Evolutionary conservation across 140 eudicot species (phyloP), one percentile per base, ranked within the genome.

Genomic region (Oenanthe javanica): DNA sequence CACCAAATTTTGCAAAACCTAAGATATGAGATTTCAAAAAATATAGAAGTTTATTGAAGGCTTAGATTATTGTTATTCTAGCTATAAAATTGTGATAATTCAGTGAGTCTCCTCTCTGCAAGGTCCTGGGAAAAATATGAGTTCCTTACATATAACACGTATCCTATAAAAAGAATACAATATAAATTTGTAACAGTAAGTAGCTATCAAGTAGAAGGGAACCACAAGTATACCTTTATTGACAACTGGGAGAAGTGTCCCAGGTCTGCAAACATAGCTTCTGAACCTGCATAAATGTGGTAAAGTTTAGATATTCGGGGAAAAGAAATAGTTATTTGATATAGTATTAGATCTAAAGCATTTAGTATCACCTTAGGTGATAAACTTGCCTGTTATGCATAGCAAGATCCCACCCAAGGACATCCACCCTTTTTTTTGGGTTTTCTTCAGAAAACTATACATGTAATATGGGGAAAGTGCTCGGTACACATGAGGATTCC

Each of bases 221-320:
- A 77, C 11, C 45, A 13, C 50, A 72, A 51, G 74, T 9, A 75
- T 80, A 89, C 97, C 94, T 94, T 87, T 67, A 94, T 94, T 48
- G 98, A 94, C 86, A 92, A 76, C 82, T 94, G 98, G 9, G 98
- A 90, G 78, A 94, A 94, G 85, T 94, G 98, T 64, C 98, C 98
- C 46, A 94, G 92, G 88, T 94, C 98, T 81, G 98, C 98, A 86
- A 92, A 94, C 98, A 94, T 94, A 42, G 98, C 98, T 82, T 94
- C 98, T 18, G 98, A 94, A 75, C 98, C 98, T 94, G 91, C 48
- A 84, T 55, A 19, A 71, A 76, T 3, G 36, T n/a, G 42, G 2
- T 78, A 27, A 69, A 69, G 12, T 63, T 61, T 72, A 67, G 71
- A 38, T 40, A 43, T 25, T 61, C 19, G 21, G 74, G 47, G 15